Conservation (phyloP, 192 early-diverging fungal genomes). For the Entomortierella chlamydospora region DNA sequence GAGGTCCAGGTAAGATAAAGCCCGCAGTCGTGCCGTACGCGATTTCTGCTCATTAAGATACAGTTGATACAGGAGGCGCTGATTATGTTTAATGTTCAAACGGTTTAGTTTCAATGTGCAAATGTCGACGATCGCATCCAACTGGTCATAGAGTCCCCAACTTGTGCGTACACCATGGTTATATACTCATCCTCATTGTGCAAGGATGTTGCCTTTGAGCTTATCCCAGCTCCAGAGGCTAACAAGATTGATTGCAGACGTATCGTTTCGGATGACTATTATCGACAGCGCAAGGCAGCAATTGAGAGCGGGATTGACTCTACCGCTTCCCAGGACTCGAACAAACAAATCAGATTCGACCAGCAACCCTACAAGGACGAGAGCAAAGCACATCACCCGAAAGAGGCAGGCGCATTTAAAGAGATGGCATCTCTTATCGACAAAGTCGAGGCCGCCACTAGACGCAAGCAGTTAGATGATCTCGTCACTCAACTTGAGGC, state of each 20-base stretch:
- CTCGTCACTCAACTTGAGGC: background rate
- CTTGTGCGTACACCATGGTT: conserved; percentile 83
- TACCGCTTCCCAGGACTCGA: background rate
- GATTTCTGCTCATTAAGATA: no score
- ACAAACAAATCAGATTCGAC: background rate
- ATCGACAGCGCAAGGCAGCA: conserved; percentile 30
- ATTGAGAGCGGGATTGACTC: conserved; percentile 20
- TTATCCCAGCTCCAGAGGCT: conserved; percentile 50
- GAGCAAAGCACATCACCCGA: background rate
- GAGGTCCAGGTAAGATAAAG: conserved; percentile 76
- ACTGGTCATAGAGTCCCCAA: conserved; percentile 69
- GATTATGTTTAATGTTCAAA: background rate
- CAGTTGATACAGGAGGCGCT: no score
- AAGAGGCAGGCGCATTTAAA: background rate
- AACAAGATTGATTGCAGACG: conserved; percentile 73
- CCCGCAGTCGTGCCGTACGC: no score
- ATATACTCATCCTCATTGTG: conserved; percentile 83
- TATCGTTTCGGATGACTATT: conserved; percentile 67
- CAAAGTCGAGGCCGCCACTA: background rate
- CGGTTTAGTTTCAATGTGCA: conserved; percentile 83
- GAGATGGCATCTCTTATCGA: conserved; percentile 12
- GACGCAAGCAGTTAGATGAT: conserved; percentile 1
- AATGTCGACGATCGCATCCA: conserved; percentile 71
- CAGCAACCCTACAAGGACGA: conserved; percentile 3
- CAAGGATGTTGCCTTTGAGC: conserved; percentile 66